Conservation (phyloP, 345 rosid genomes). For the Rhizophora mangle region DNA sequence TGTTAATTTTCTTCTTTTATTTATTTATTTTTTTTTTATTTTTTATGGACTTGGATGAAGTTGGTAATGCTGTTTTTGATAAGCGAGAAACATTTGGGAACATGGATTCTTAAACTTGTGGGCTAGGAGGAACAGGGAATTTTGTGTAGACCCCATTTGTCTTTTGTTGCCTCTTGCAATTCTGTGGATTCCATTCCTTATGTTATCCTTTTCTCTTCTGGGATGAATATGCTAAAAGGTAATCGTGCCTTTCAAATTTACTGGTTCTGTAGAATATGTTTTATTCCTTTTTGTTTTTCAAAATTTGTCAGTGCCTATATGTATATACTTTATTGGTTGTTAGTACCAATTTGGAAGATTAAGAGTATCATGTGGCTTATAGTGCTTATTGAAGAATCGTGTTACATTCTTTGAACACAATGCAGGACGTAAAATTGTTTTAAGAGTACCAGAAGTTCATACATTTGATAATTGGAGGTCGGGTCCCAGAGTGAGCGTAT, state of each 20-base stretch:
- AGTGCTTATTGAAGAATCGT: conserved; percentile 15
- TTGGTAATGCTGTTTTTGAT: conserved; percentile 6
- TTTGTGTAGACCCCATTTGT: conserved; percentile 26
- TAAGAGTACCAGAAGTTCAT: conserved; percentile 18
- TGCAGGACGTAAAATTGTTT: conserved; percentile 50
- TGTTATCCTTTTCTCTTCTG: conserved; percentile 30
- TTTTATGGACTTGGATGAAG: neutral
- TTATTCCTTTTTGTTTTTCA: conserved; percentile 23
- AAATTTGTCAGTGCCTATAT: too few relatives aligned
- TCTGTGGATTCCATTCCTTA: conserved; percentile 58
- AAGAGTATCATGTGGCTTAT: conserved; percentile 24
- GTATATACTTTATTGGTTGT: neutral
- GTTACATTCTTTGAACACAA: conserved; percentile 28
- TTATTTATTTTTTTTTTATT: neutral
- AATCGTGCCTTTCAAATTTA: conserved; percentile 23
- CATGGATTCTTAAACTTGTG: conserved; percentile 1
- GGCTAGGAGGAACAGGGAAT: conserved; percentile 21
- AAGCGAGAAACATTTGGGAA: neutral
- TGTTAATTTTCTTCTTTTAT: too few relatives aligned
- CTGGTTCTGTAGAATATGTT: conserved; percentile 25
- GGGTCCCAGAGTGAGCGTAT: conserved; percentile 55
- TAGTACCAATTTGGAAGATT: conserved; percentile 18
- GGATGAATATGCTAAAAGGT: conserved; percentile 15
- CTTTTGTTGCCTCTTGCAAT: conserved; percentile 33
- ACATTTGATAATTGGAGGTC: conserved; percentile 19